Conservation (phyloP, 2,329 filamentous ascomycete genomes). For the Taxawa tesnikishii region DNA sequence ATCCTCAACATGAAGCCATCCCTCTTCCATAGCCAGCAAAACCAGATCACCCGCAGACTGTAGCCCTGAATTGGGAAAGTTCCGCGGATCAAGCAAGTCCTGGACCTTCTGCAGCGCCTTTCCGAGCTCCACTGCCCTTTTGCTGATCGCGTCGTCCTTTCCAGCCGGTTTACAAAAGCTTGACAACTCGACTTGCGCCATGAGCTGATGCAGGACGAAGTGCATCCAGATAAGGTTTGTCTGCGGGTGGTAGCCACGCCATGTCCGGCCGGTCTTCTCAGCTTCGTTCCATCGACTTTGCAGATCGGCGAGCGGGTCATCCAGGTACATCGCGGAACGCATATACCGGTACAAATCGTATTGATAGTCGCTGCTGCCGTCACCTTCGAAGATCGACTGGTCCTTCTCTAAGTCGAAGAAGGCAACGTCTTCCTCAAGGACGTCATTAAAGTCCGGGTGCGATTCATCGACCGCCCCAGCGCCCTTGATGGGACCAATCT, state of each 20-base stretch:
- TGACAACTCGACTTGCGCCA: slow-evolving; percentile 21
- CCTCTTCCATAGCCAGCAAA: slow-evolving; percentile 18
- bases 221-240: slow-evolving; percentile 54
- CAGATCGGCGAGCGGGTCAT: slow-evolving; percentile 28
- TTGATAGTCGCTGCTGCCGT: slow-evolving; percentile 37
- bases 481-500: too few species aligned
- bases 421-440: slow-evolving; percentile 21
- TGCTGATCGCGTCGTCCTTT: neutral
- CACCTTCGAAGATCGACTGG: slow-evolving; percentile 31
- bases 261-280: slow-evolving; percentile 19
- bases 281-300: slow-evolving; percentile 17
- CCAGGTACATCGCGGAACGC: slow-evolving; percentile 25
- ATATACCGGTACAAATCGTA: slow-evolving; percentile 45
- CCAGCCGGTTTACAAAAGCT: slow-evolving; percentile 5
- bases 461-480: too few species aligned
- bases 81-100: slow-evolving; percentile 26
- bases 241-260: slow-evolving; percentile 43
- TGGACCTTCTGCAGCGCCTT: slow-evolving; percentile 22
- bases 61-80: slow-evolving; percentile 10
- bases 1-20: slow-evolving; percentile 22
- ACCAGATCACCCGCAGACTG: slow-evolving; percentile 14
- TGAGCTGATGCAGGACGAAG: slow-evolving; percentile 45
- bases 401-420: slow-evolving; percentile 35
- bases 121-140: slow-evolving; percentile 25
- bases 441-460: too few species aligned